These are phyloP conservation scores for Lachnum nothofagi DNA, from an alignment of 2,329 filamentous ascomycete species.

Conservation along the genomic window DNA sequence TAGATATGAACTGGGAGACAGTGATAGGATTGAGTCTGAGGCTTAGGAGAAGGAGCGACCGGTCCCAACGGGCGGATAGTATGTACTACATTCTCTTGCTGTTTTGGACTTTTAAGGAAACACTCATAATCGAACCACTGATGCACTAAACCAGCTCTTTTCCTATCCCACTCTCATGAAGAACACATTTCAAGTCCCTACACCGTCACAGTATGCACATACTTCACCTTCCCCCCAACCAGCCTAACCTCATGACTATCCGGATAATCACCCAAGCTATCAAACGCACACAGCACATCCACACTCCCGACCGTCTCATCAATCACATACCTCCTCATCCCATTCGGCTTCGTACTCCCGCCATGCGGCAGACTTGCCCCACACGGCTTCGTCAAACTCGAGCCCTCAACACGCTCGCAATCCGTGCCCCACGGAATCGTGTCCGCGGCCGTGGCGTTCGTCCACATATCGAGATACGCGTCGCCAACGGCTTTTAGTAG, in stretches of 20 bases:
- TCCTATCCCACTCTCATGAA: too few relatives aligned
- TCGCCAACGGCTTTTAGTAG: slow-evolving; percentile 9
- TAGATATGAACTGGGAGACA: too few relatives aligned
- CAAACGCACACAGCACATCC: slow-evolving; percentile 15
- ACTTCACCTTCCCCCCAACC: slow-evolving; percentile 15
- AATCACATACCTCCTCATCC: slow-evolving; percentile 15
- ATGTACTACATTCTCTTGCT: too few relatives aligned
- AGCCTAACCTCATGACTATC: slow-evolving; percentile 16
- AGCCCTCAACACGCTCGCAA: slow-evolving; percentile 15
- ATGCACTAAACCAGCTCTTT: too few relatives aligned
- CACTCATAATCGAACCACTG: too few relatives aligned
- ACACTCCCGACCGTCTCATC: slow-evolving; percentile 14
- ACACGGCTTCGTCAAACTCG: slow-evolving; percentile 12
- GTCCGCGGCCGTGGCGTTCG: slow-evolving; percentile 9
- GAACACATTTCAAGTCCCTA: too few relatives aligned
- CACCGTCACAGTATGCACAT: slow-evolving; percentile 14
- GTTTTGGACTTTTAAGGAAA: too few relatives aligned
- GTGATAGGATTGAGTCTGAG: too few relatives aligned
- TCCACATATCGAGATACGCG: slow-evolving; percentile 19
- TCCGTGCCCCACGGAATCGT: slow-evolving; percentile 14
- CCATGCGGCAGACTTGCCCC: slow-evolving; percentile 10
- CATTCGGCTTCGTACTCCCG: slow-evolving; percentile 9
- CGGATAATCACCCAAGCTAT: slow-evolving; percentile 12
- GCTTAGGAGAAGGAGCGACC: too few relatives aligned
- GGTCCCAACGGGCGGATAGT: too few relatives aligned